A percentile compares a stretch with the other conserved stretches of the same genome.
These are phyloP conservation scores for Microcyclospora pomicola DNA, from an alignment of 2,329 filamentous ascomycete genomes.

Conservation along the genomic window DNA sequence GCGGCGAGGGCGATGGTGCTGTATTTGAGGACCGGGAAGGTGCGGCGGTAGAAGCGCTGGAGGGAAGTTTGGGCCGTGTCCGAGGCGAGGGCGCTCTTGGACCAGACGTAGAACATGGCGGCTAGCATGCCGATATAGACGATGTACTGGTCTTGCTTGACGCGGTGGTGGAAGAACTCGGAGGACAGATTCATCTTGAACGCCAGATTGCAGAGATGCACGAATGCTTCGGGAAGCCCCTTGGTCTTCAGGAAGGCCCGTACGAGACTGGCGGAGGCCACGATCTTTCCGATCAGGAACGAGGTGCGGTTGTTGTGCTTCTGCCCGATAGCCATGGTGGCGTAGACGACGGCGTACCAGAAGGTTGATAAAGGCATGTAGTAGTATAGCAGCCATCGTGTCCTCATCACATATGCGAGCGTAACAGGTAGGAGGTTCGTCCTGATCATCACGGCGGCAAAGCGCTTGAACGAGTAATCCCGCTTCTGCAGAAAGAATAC, in stretches of 20 bases:
- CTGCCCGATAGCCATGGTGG: slow-evolving; percentile 33
- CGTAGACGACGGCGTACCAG: slow-evolving; percentile 47
- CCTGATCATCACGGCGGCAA: slow-evolving; percentile 41
- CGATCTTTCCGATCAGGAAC: slow-evolving; percentile 36
- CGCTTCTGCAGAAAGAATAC: slow-evolving; percentile 42
- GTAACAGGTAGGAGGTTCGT: slow-evolving; percentile 43
- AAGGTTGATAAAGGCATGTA: slow-evolving; percentile 46
- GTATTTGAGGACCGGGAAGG: slow-evolving; percentile 7
- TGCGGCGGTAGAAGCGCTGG: slow-evolving; percentile 8
- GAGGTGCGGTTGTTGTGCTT: slow-evolving; percentile 30
- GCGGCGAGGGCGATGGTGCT: slow-evolving; percentile 3
- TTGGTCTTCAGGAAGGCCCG: slow-evolving; percentile 25
- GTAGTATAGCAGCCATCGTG: slow-evolving; percentile 44
- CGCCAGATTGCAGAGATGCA: slow-evolving; percentile 25
- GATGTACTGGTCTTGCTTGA: slow-evolving; percentile 41
- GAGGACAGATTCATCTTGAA: slow-evolving; percentile 38
- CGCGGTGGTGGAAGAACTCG: slow-evolving; percentile 36
- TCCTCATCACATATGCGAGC: slow-evolving; percentile 43
- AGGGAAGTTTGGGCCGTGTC: slow-evolving; percentile 2
- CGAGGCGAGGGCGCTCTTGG: slow-evolving; percentile 7
- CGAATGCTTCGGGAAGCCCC: slow-evolving; percentile 30
- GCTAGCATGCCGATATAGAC: slow-evolving; percentile 43
- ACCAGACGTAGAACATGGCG: slow-evolving; percentile 29
- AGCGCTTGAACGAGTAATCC: slow-evolving; percentile 43
- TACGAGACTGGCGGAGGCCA: slow-evolving; percentile 31